Conservation (phyloP, 164 flowering plant species). For the Chloranthus sessilifolius region DNA sequence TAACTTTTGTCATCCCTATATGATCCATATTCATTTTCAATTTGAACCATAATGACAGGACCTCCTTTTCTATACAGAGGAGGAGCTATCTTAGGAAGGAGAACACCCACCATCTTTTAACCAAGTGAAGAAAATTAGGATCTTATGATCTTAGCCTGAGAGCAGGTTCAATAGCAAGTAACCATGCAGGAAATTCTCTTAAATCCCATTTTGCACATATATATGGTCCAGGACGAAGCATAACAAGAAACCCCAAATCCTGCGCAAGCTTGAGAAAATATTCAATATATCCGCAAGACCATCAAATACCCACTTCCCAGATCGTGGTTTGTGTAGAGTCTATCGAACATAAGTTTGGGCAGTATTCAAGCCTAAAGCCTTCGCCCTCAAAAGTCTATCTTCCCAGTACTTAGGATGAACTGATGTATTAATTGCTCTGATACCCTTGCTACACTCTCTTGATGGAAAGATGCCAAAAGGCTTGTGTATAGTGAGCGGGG, state of each 20-base stretch:
- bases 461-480: too few species aligned
- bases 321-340: constrained; percentile 88
- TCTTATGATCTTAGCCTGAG: constrained; percentile 81
- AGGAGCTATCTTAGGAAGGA: constrained; percentile 73
- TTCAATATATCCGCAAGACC: constrained; percentile 76
- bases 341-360: constrained; percentile 96
- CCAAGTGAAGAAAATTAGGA: constrained; percentile 65
- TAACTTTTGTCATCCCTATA: too few species aligned
- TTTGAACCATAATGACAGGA: constrained; percentile 95
- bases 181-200: constrained; percentile 96
- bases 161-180: constrained; percentile 69
- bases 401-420: constrained; percentile 99
- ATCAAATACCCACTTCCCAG: constrained; percentile 60
- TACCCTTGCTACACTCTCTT: too few species aligned
- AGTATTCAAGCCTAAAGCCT: constrained; percentile 93
- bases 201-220: constrained; percentile 99
- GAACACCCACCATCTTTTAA: constrained; percentile 73
- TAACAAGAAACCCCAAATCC: constrained; percentile 69
- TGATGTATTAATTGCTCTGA: too few species aligned
- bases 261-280: constrained; percentile 76
- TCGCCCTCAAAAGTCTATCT: constrained; percentile 87
- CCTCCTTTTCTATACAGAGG: constrained; percentile 86
- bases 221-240: constrained; percentile 97
- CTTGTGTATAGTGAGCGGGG: too few species aligned
- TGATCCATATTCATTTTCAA: too few species aligned